A percentile compares a stretch with the other conserved stretches of the same genome.
Conservation (phyloP, 2,329 filamentous ascomycete genomes). For the Hypoxylon sp. region DNA sequence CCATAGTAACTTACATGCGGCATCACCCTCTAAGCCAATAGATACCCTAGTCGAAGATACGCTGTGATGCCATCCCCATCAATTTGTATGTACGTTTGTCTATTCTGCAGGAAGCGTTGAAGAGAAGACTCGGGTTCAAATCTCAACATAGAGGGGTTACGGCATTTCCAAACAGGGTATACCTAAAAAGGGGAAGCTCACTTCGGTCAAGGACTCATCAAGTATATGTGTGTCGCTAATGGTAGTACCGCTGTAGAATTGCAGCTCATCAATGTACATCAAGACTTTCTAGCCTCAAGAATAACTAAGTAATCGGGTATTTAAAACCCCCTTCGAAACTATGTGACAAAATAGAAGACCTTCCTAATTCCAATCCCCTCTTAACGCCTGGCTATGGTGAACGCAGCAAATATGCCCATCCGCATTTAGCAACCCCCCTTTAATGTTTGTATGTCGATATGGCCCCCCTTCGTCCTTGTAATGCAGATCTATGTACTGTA, state of each 20-base stretch:
- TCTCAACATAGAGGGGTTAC: not conserved
- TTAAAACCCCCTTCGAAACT: conserved; percentile 1
- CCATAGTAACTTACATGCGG: conserved; percentile 2
- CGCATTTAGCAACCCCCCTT: not conserved
- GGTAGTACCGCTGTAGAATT: not conserved
- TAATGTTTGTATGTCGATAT: not conserved
- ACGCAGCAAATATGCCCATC: conserved; percentile 16
- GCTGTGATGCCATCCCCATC: conserved; percentile 8
- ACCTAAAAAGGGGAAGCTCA: not conserved
- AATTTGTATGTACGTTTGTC: conserved; percentile 9
- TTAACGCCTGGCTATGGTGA: conserved; percentile 39
- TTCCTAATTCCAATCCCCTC: conserved; percentile 6
- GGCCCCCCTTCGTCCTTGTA: not conserved
- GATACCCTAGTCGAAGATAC: not conserved
- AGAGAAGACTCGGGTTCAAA: not conserved
- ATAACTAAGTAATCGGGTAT: not conserved
- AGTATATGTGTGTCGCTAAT: not conserved
- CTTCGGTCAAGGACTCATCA: not conserved
- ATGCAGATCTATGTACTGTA: not conserved
- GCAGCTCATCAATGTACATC: conserved; percentile 9
- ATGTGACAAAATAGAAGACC: conserved; percentile 16
- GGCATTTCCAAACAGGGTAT: conserved; percentile 3
- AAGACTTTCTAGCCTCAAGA: conserved; percentile 8
- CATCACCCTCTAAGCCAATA: conserved; percentile 7
- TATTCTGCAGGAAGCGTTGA: conserved; percentile 17